Base-by-base conservation (phyloP, 768 basidiomycete genomes). In the Kockovaella imperatae region DNA sequence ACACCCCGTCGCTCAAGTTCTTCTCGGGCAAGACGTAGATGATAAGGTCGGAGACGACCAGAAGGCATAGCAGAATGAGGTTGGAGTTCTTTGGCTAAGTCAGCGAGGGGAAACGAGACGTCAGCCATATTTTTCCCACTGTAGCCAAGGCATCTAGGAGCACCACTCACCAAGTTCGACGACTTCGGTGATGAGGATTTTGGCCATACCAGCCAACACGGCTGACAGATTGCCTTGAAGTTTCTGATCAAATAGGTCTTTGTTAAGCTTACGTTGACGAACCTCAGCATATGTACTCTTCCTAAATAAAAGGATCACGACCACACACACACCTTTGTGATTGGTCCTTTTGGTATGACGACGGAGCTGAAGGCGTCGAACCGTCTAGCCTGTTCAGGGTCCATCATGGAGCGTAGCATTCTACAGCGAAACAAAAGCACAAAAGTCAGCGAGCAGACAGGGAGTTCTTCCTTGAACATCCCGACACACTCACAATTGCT, bases 101-200 rank as follows among this genome's bases (percentile, higher is more conserved):
- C 20, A 39, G 4, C 18, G 41, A 17, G 15, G 21, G 18, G 21
- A n/a, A n/a, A 41, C 10, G 14, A 10, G 8, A 10, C 3, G 8
- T 6, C 18, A n/a, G n/a, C n/a, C n/a, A 18, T 35, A 24, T 35
- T 10, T 13, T 47, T 10, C 20, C 23, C 8, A 8, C 7, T 17
- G 28, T 38, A 7, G 17, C 8, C 36, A 36, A n/a, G 20, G 35
- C n/a, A 23, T 30, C 43, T 10, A 18, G 44, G 42, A 15, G 17
- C 11, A 42, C 7, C n/a, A 62, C 60, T 17, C 35, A 66, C 64
- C 64, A 26, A 62, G 30, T 32, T 66, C 64, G n/a, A 66, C 50
- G 15, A 66, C 45, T 26, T 66, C 64, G 14, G 64, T 56, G 3
- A 62, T 41, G 50, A 62, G 62, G n/a, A 66, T 53, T 53, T 66